Evolutionary conservation across 768 basidiomycete species (phyloP).

Genomic region (Suillus brevipes): DNA sequence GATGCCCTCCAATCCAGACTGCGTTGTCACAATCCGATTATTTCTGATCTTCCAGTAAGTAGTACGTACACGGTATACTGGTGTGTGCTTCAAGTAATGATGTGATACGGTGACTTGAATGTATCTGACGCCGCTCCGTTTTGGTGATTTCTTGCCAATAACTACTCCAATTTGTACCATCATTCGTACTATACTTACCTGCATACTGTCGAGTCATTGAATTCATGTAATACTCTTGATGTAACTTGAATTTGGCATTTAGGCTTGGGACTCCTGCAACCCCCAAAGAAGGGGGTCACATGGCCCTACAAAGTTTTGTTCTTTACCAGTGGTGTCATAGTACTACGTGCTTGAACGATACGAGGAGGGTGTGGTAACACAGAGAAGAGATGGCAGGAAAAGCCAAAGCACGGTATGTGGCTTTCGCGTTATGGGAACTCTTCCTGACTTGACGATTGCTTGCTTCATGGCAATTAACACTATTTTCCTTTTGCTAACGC

Average conservation of each 20-base stretch:
- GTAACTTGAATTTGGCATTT: too few species aligned
- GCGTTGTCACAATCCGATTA: too few species aligned
- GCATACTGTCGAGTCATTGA: not conserved
- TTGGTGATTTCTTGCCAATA: too few species aligned
- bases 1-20: not conserved
- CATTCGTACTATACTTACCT: not conserved
- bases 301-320: not conserved
- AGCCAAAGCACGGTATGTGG: constrained; percentile 52
- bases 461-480: not conserved
- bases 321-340: not conserved
- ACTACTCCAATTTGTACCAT: too few species aligned
- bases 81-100: too few species aligned
- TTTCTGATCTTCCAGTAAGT: too few species aligned
- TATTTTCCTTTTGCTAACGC: not conserved
- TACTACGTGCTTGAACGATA: not conserved
- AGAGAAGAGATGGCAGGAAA: constrained; percentile 53
- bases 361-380: not conserved
- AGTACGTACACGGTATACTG: too few species aligned
- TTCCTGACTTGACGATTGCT: not conserved
- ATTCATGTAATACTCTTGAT: too few species aligned
- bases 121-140: too few species aligned
- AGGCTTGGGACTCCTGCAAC: not conserved
- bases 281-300: not conserved
- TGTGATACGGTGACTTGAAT: too few species aligned
- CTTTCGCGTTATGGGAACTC: not conserved